Base-by-base conservation (phyloP, 305 asterid species). In the Rubia occidens region DNA sequence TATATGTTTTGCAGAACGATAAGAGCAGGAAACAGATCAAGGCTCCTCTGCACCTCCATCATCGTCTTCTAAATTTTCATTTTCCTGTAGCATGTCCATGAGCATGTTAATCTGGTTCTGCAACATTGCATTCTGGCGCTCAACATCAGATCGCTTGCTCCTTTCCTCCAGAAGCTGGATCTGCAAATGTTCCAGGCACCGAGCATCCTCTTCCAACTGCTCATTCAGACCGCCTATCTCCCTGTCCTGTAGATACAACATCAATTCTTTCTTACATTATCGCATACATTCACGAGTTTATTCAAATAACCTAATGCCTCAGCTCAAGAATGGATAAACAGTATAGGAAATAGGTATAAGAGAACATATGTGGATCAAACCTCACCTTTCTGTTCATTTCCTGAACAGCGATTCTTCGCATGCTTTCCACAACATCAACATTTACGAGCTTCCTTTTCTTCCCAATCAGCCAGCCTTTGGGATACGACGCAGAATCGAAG, bases 341-440 rank as follows among this genome's bases (percentile, higher is more conserved):
- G n/a, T 45, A 64, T 7, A 3, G 39, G 14, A 0, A 17, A 42
- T 15, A 63, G 64, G 40, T 18, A 60, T 5, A 61, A 39, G 75
- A 53, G 43, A 13, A 17, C 56, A 3, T 1, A 20, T 59, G 5
- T 15, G 65, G 55, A 11, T 35, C 55, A 53, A 69, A 40, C 24
- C 40, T 35, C 39, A 91, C 98, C 96, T 93, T 93, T 68, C 96
- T 80, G 54, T 93, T 93, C 96, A 93, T 93, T 81, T 93, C 98
- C 74, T 88, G 98, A 13, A 93, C 86, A 0, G 98, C 98, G 6
- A 93, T 90, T 71, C 96, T 87, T 6, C 94, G 84, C 98, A 93
- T 93, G 74, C 96, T 88, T 79, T 90, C 97, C 13, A 93, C 98
- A n/a, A 93, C 98, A 47, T 93, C 98, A 67, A 90, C 96, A 55